phyloP scores from a whole-genome alignment of 176 grass and related monocot species.

The Cymbopogon citratus region DNA sequence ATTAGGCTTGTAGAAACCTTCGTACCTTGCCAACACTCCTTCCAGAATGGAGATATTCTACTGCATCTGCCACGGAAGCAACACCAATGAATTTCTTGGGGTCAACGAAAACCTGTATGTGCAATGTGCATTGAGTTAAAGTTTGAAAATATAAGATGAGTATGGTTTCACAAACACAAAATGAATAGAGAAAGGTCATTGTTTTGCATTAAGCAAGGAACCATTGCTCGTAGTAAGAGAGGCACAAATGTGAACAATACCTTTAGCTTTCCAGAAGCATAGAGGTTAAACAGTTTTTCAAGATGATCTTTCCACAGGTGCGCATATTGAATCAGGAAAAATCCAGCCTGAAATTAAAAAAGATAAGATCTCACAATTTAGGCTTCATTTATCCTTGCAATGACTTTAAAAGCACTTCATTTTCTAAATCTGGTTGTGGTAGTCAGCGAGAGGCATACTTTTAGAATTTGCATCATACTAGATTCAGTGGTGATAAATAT shows the following conservation, averaged over 20 bases:
- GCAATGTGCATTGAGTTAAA: neutral
- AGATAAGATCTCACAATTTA: neutral
- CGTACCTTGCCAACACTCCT: constrained; percentile 88
- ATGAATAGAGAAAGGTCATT: neutral
- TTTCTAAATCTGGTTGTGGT: neutral
- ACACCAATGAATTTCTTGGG: constrained; percentile 75
- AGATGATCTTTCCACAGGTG: constrained; percentile 70
- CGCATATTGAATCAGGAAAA: constrained; percentile 65
- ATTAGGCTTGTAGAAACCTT: neutral
- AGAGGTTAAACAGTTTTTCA: constrained; percentile 55
- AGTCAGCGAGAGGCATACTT: neutral
- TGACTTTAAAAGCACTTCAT: neutral
- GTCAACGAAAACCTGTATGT: constrained; percentile 67
- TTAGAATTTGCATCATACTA: neutral
- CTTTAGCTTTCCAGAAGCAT: constrained; percentile 69
- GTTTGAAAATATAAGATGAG: neutral
- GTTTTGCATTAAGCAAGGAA: neutral
- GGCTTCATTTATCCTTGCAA: neutral
- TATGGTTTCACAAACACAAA: neutral
- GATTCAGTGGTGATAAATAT: neutral
- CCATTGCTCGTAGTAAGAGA: neutral
- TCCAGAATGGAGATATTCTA: constrained; percentile 95
- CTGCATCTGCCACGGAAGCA: constrained; percentile 78
- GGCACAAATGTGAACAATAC: constrained; percentile 25
- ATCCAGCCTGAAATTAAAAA: constrained; percentile 52